Conservation (phyloP, 163 green algal genomes). For the Scenedesmus sp. region DNA sequence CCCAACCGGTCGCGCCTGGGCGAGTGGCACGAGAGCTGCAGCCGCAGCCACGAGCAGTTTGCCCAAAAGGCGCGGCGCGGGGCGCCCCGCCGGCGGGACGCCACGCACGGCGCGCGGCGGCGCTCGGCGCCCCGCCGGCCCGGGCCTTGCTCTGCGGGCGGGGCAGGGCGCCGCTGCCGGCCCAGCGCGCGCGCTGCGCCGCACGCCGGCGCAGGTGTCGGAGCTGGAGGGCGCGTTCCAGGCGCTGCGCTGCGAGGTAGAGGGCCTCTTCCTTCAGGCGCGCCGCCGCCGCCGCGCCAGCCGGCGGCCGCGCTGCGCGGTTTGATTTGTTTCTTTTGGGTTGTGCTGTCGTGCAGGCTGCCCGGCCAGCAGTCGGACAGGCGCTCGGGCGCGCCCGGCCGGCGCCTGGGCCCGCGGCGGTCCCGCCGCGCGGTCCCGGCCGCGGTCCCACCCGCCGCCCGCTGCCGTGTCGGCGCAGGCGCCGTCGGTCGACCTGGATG, state of each 20-base stretch:
- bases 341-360: too few species aligned
- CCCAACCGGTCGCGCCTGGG: constrained; percentile 62
- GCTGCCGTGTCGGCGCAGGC: constrained; percentile 56
- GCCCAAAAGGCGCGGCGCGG: constrained; percentile 63
- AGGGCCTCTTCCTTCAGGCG: constrained; percentile 91
- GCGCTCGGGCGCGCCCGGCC: neutral
- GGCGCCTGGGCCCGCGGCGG: too few species aligned
- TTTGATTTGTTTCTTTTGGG: too few species aligned
- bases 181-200: too few species aligned
- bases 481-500: constrained; percentile 80
- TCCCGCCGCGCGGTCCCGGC: too few species aligned
- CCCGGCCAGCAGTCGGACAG: neutral
- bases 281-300: too few species aligned
- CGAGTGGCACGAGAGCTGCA: constrained; percentile 72
- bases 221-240: constrained; percentile 80
- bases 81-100: too few species aligned
- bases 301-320: too few species aligned
- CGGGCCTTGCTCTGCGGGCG: neutral
- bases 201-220: too few species aligned
- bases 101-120: neutral
- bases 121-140: neutral
- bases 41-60: constrained; percentile 72
- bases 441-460: neutral
- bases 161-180: too few species aligned
- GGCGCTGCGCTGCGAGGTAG: constrained; percentile 79